These are phyloP conservation scores for Auricularia auricula-judae DNA, from an alignment of 768 basidiomycete species.

Conservation along the genomic window DNA sequence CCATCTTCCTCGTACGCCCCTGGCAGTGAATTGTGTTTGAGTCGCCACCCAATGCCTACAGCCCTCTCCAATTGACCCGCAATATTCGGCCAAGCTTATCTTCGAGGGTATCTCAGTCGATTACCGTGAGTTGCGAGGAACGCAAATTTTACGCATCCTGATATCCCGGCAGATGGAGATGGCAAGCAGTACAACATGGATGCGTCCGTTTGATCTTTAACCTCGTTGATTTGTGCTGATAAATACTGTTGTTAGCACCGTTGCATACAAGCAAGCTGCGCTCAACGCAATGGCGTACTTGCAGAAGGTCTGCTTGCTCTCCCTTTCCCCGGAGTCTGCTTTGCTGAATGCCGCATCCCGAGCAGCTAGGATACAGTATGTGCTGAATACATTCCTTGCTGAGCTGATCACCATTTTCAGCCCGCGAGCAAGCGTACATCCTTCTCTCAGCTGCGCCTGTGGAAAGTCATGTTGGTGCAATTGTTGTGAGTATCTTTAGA, in stretches of 20 bases:
- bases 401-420: conserved; percentile 19
- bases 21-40: neutral
- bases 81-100: conserved; percentile 64
- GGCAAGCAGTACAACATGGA: conserved; percentile 73
- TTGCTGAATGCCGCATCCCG: neutral
- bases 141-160: neutral
- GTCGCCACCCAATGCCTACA: conserved; percentile 13
- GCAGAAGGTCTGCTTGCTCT: conserved; percentile 35
- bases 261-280: conserved; percentile 73
- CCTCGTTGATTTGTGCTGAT: neutral
- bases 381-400: conserved; percentile 2
- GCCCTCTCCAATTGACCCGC: conserved; percentile 66
- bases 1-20: conserved; percentile 53
- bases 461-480: conserved; percentile 57
- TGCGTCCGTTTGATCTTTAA: conserved; percentile 31
- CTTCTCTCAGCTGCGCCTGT: conserved; percentile 59
- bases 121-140: conserved; percentile 30
- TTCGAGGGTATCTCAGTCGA: conserved; percentile 72
- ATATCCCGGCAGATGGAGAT: conserved; percentile 41
- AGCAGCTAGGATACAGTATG: conserved; percentile 64
- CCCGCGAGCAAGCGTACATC: conserved; percentile 69
- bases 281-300: conserved; percentile 67
- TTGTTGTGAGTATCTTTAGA: conserved; percentile 41
- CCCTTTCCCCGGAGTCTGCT: neutral
- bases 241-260: conserved; percentile 31